Conservation (phyloP, 495 filamentous ascomycete genomes). For the Penicillium taxi region DNA sequence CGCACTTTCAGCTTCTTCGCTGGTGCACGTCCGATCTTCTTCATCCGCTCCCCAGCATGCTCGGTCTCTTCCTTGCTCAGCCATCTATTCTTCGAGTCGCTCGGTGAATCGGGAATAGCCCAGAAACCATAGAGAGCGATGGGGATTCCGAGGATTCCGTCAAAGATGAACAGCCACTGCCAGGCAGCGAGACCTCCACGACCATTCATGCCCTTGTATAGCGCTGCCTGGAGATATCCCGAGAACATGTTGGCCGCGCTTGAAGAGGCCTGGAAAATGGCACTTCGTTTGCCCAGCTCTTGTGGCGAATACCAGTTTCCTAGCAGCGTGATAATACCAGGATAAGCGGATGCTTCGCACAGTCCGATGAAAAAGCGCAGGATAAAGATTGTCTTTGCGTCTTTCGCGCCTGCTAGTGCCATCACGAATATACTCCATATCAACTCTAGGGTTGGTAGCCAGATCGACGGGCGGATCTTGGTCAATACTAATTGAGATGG, state of each 20-base stretch:
- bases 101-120: conserved; percentile 21
- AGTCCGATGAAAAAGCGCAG: conserved; percentile 44
- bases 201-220: conserved; percentile 37
- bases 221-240: conserved; percentile 41
- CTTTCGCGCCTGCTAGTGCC: conserved; percentile 10
- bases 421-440: conserved; percentile 29
- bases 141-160: conserved; percentile 40
- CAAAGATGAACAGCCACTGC: conserved; percentile 43
- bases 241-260: conserved; percentile 37
- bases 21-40: conserved; percentile 32
- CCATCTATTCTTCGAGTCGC: conserved; percentile 19
- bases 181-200: conserved; percentile 26
- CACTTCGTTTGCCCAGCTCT: conserved; percentile 29
- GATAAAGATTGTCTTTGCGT: conserved; percentile 34
- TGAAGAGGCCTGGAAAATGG: conserved; percentile 27
- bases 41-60: conserved; percentile 29
- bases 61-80: conserved; percentile 20
- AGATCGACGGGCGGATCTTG: conserved; percentile 41
- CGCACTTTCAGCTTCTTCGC: conserved; percentile 10
- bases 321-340: conserved; percentile 42
- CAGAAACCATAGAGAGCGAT: conserved; percentile 18
- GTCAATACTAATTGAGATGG: conserved; percentile 47
- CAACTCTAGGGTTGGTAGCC: conserved; percentile 43
- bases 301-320: conserved; percentile 39
- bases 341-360: conserved; percentile 40